Percentiles rank a stretch among this genome's conserved stretches.
Conservation (phyloP, 1,284 basidiomycete species). For the Thecaphora frezii region DNA sequence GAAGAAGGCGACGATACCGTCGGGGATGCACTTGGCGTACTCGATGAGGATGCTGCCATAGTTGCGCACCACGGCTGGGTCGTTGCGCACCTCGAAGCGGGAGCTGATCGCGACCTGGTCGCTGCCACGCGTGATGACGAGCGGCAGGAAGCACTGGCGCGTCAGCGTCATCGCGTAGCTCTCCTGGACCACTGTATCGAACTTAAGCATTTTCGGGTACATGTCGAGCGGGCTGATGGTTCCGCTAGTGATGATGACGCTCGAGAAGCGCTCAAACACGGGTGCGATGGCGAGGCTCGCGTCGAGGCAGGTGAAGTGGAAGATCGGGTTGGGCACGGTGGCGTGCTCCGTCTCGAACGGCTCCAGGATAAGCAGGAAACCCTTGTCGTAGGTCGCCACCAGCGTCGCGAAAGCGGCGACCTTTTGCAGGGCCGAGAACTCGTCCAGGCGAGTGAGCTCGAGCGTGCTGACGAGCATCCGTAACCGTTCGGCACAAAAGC, state of each 20-base stretch:
- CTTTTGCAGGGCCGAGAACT: conserved; percentile 87
- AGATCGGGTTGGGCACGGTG: conserved; percentile 97
- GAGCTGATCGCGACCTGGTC: conserved; percentile 99
- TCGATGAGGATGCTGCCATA: conserved; percentile 98
- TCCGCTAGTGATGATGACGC: conserved; percentile 97
- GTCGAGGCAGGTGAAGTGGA: conserved; percentile 96
- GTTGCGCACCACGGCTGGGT: conserved; percentile 97
- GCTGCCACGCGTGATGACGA: conserved; percentile 95
- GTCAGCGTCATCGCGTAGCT: conserved; percentile 97
- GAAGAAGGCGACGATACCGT: conserved; percentile 99
- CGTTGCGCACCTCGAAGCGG: conserved; percentile 98
- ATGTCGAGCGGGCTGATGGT: conserved; percentile 98
- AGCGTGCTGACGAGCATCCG: conserved; percentile 91
- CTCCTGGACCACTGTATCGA: conserved; percentile 94
- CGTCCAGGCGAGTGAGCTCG: conserved; percentile 86
- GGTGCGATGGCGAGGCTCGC: conserved; percentile 96
- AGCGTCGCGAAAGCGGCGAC: conserved; percentile 94
- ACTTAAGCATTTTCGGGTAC: conserved; percentile 99
- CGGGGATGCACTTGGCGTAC: conserved; percentile 95
- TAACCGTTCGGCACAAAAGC: conserved; percentile 93
- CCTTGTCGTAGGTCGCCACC: conserved; percentile 97
- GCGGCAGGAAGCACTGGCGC: conserved; percentile 93
- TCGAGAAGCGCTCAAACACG: conserved; percentile 96
- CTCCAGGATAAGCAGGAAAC: conserved; percentile 94
- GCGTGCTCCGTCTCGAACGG: conserved; percentile 99